Evolutionary conservation across 306 rosid species (phyloP), one percentile per base, ranked within the genome.

Genomic region (Abrus precatorius): DNA sequence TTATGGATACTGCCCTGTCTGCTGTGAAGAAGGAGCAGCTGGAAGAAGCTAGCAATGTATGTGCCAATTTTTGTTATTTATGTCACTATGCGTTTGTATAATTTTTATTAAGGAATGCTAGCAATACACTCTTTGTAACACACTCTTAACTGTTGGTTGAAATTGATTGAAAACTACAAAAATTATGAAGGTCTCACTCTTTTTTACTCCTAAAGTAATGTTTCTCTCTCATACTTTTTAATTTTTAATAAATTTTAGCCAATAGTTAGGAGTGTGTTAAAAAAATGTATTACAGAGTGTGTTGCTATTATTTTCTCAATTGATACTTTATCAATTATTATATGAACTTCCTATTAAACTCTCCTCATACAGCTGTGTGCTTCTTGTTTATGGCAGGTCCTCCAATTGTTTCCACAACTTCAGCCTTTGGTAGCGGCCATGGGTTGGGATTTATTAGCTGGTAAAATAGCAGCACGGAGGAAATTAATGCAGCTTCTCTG

Each of bases 381-480:
- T 74, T 74, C 67, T 75, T 84, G 74, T 80, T 13, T 79, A 77
- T 55, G 86, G 81, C 85, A 95, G 99, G 85, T 85, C 77, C 97
- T 95, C 80, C 86, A 77, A 30, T 77, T 95, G 92, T 93, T 91
- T 84, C 96, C 97, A n/a, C 94, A 88, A 48, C 99, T 95, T 84
- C 95, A 86, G 83, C 99, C 99, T 73, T 86, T 95, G 79, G 94
- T 93, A 56, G 97, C 98, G 27, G 81, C 93, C 79, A 95, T 95
- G 97, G 99, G 99, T 84, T 95, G 99, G 99, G 99, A 95, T 86
- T 84, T 88, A 77, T 86, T 95, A 82, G 85, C 95, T 2, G 96
- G 99, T 47, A 93, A 93, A 85, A 83, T 92, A 73, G 80, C 86
- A 73, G 90, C 91, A 34, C 86, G 97, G 77, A 91, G 94, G 88